Conservation (phyloP, 75 land plant species). For the Picea sitchensis region DNA sequence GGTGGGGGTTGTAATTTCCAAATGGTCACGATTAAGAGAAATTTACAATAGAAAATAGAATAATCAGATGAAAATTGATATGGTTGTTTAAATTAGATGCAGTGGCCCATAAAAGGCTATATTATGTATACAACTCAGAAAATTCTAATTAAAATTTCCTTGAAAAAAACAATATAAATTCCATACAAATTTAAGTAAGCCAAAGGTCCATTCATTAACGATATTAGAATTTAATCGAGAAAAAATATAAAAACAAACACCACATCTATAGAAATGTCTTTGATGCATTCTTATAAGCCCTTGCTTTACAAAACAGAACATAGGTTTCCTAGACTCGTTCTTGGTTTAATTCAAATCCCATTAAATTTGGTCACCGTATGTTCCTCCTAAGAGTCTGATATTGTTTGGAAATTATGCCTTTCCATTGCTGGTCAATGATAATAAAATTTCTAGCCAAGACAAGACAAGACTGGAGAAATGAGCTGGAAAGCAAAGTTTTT, state of each 20-base stretch:
- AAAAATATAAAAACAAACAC: not conserved
- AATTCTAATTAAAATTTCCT: not conserved
- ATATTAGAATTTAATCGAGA: not conserved
- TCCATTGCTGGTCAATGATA: too few species aligned
- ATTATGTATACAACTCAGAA: not conserved
- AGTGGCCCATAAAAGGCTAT: not conserved
- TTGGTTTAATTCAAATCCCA: not conserved
- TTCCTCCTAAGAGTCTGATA: too few species aligned
- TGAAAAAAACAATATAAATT: not conserved
- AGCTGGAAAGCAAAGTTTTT: too few species aligned
- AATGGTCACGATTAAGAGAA: too few species aligned
- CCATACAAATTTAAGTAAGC: not conserved
- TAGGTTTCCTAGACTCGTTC: not conserved
- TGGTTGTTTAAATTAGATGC: too few species aligned
- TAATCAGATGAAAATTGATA: too few species aligned
- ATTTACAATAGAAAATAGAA: too few species aligned
- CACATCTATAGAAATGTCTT: not conserved
- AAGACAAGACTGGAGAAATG: too few species aligned
- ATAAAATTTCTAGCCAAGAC: too few species aligned
- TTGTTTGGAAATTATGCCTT: too few species aligned
- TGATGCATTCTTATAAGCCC: not conserved
- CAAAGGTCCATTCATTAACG: not conserved
- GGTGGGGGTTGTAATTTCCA: too few species aligned
- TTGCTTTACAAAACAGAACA: slow-evolving; percentile 2
- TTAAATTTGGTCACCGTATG: not conserved